Base-by-base conservation (phyloP, 495 filamentous ascomycete genomes). In the Aspergillus affinis region DNA sequence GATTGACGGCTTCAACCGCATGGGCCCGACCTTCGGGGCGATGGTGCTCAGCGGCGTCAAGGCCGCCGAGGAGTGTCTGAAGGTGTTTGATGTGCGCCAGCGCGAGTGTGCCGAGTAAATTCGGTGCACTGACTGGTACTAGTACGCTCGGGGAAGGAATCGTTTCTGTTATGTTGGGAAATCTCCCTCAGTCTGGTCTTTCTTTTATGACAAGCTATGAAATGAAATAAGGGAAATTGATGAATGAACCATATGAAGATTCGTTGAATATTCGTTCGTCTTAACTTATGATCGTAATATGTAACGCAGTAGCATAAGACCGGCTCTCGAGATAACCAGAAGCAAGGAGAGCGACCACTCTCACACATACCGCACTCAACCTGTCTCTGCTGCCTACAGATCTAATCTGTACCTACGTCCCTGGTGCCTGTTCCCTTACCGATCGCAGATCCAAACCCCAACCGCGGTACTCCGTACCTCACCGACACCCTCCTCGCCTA, bases 21-120 rank as follows among this genome's bases (percentile, higher is more conserved):
- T 93, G 90, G 90, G 81, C 15, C 84, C 86, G 44, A 91, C 87
- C 18, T 90, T 91, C 68, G 88, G 89, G 52, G 90, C 91, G 47
- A 95, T 95, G 91, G 89, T 84, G 17, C 79, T 94, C 46, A 85
- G 79, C 60, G 91, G 91, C 67, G 90, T 94, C 59, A 93, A 93
- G 79, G 91, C 91, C 65, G 91, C 91, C 44, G 90, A 96, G 79
- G 90, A 91, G 77, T 87, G 87, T 18, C 68, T 93, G 59, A 82
- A 78, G 63, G 85, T 94, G 49, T 90, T 90, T 65, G 90, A 93
- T 23, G 75, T 83, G 67, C 86, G 91, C 61, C 88, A 89, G 85
- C 75, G 74, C 54, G 81, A 90, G 75, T 80, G 77, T 70, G 76
- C 77, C 66, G 76, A 78, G 76, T 67, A 60, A 48, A 58, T 32